These are phyloP conservation scores for Chrysoporthe deuterocubensis DNA, from an alignment of 2,329 filamentous ascomycete genomes.

Conservation along the genomic window DNA sequence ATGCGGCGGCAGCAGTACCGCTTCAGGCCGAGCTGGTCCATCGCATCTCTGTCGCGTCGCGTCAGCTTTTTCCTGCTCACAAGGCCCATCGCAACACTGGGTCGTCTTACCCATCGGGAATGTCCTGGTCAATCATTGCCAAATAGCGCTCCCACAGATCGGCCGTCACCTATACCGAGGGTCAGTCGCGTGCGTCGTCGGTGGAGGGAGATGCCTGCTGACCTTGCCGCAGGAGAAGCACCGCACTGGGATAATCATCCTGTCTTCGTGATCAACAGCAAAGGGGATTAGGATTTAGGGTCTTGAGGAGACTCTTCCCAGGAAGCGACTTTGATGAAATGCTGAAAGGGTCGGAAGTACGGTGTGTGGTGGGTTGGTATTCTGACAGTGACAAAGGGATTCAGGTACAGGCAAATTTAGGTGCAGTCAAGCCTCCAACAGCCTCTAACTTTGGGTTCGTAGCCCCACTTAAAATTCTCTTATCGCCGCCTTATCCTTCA, in stretches of 20 bases:
- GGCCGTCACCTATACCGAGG: conserved; percentile 74
- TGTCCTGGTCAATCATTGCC: conserved; percentile 78
- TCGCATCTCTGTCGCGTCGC: conserved; percentile 72
- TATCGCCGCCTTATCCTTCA: conserved; percentile 29
- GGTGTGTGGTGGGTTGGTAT: not conserved
- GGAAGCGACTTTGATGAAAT: not conserved
- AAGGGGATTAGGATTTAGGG: not conserved
- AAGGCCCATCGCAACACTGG: not conserved
- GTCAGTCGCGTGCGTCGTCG: conserved; percentile 36
- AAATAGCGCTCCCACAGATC: conserved; percentile 98
- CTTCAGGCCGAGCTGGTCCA: conserved; percentile 92
- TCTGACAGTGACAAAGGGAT: not conserved
- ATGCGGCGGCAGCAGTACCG: conserved; percentile 98
- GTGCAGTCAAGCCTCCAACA: not conserved
- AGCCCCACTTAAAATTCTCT: conserved; percentile 28
- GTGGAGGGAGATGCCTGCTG: conserved; percentile 34
- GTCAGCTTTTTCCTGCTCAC: conserved; percentile 30
- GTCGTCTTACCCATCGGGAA: conserved; percentile 70
- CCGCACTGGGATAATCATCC: conserved; percentile 97
- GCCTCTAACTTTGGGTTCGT: not conserved
- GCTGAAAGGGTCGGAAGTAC: not conserved
- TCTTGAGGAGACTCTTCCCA: not conserved
- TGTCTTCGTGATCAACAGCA: conserved; percentile 39
- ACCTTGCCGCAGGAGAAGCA: conserved; percentile 99
- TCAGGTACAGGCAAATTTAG: conserved; percentile 4